phyloP scores from a whole-genome alignment of 1,139 yeast species.

The Geotrichum candidum region DNA sequence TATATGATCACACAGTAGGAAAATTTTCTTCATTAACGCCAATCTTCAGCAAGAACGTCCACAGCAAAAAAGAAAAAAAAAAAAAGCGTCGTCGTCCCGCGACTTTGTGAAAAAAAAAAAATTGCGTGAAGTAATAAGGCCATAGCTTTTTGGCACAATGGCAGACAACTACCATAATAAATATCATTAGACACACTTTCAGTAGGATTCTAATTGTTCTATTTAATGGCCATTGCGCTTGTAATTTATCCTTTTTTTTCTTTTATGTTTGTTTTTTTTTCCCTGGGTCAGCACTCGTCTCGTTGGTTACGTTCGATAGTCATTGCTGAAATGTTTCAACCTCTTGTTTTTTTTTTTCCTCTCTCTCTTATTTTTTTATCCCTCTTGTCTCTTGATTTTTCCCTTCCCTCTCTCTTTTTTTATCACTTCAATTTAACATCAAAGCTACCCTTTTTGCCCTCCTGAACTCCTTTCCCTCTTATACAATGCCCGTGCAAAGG shows the following conservation, averaged over 20 bases:
- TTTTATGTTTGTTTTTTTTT: neutral
- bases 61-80: neutral
- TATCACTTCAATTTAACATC: neutral
- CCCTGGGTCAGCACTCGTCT: neutral
- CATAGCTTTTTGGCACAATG: too few species aligned
- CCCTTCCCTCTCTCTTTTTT: neutral
- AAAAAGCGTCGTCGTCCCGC: neutral
- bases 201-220: neutral
- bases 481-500: slow-evolving; percentile 56
- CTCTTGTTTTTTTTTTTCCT: neutral
- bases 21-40: neutral
- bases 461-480: neutral
- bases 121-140: neutral
- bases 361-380: neutral
- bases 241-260: neutral
- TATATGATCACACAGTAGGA: neutral
- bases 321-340: neutral
- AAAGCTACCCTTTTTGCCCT: neutral
- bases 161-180: neutral
- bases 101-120: neutral
- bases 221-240: neutral
- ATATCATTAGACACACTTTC: neutral
- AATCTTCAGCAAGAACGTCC: neutral
- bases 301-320: neutral
- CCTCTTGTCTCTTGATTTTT: slow-evolving; percentile 1